A percentile compares a stretch with the other conserved stretches of the same genome.
These are phyloP conservation scores for Fusarium anguioides DNA, from an alignment of 2,329 filamentous ascomycete genomes.

Conservation along the genomic window DNA sequence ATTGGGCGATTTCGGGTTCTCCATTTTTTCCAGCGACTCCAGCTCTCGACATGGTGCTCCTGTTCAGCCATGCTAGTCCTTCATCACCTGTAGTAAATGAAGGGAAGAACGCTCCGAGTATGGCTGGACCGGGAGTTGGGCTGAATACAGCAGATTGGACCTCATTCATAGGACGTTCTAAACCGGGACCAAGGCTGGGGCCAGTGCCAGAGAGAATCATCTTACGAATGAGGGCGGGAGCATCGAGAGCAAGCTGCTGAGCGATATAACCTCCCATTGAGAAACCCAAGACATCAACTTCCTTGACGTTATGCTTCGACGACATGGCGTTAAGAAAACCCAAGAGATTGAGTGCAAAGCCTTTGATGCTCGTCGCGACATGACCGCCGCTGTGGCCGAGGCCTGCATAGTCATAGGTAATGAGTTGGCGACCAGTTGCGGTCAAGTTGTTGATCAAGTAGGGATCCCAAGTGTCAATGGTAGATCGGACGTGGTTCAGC, in stretches of 20 bases:
- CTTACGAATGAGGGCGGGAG: background rate
- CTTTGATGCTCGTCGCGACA: background rate
- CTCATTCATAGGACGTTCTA: background rate
- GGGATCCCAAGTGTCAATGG: background rate
- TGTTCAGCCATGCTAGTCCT: background rate
- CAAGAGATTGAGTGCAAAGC: background rate
- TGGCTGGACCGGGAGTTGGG: background rate
- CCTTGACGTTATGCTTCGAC: background rate
- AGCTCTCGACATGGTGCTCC: background rate
- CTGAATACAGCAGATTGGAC: background rate
- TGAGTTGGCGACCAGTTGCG: background rate
- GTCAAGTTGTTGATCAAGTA: background rate
- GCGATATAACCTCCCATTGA: background rate
- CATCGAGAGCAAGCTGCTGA: background rate
- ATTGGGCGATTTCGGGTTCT: background rate
- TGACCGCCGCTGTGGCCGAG: background rate
- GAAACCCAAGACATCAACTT: background rate
- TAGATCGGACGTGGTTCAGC: background rate
- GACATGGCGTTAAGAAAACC: background rate
- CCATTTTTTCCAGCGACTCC: fast-evolving
- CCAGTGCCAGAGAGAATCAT: background rate
- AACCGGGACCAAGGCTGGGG: background rate
- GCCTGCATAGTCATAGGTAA: background rate
- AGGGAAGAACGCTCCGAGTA: background rate
- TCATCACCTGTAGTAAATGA: background rate